Base-by-base conservation (phyloP, 495 filamentous ascomycete species). In the Cairneyella variabilis region DNA sequence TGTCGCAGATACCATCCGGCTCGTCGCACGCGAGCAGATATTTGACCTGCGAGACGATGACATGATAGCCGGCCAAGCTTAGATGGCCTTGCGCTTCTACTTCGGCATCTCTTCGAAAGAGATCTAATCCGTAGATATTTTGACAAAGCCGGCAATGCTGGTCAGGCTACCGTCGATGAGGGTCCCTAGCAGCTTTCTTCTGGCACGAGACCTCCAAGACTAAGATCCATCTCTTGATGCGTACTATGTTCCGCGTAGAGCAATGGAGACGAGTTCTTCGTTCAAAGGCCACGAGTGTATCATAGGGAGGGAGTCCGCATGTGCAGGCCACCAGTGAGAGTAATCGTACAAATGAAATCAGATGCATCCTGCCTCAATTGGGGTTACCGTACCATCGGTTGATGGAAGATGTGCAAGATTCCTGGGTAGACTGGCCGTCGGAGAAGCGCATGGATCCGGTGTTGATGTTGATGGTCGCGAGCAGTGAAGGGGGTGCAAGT, bases 1-100 rank as follows among this genome's bases (percentile, higher is more conserved):
- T 2, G 70, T 70, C 34, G 70, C 70, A 0, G 54, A 66, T 0
- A 67, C 70, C 6, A 66, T 69, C 22, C 62, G 66, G 21, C 57
- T 66, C 16, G 72, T 71, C 50, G 58, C 58, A 25, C 17, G 45
- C 17, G 50, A 54, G 14, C 51, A 54, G 26, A 47, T 42, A 32
- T 61, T 64, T 46, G 48, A 39, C 54, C 27, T 64, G 17, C 47
- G 48, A 36, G 37, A 53, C 23, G 58, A 64, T 28, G 61, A 64
- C 41, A 43, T 64, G 18, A 64, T 64, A 40, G 58, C 53, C 28
- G 61, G 61, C 34, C 58, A 64, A 47, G 61, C 58, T 40, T 54
- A 64, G 43, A 64, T 58, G n/a, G 61, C 61, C 48, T 64, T 58
- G 61, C 61, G 61, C 34, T 64, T 23, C 61, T 54, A 27, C 45